These are phyloP conservation scores for Oehlia diaphana DNA, from an alignment of 192 early-diverging fungal species.

Conservation along the genomic window DNA sequence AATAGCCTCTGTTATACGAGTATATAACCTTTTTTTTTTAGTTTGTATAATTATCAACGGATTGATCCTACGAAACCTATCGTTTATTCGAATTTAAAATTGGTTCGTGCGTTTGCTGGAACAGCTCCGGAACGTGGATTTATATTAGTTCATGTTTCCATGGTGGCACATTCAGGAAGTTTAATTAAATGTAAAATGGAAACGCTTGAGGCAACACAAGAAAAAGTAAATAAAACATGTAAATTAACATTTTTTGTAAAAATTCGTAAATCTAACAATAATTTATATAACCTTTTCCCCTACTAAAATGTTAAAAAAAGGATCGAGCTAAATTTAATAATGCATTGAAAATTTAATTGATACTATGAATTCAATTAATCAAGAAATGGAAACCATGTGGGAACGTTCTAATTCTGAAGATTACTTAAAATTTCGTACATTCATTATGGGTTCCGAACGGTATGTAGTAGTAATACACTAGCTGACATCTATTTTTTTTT, in stretches of 20 bases:
- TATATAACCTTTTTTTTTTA: no score
- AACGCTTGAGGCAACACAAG: constrained; percentile 54
- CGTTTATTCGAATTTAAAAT: constrained; percentile 69
- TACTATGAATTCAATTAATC: constrained; percentile 70
- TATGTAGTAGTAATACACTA: neutral
- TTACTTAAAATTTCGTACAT: constrained; percentile 88
- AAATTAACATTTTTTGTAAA: no score
- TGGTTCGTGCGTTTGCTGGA: constrained; percentile 79
- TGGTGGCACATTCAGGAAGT: constrained; percentile 71
- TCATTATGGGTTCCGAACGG: constrained; percentile 85
- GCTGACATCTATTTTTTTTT: no score
- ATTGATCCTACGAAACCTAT: constrained; percentile 56
- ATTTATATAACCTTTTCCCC: neutral
- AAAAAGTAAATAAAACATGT: constrained; percentile 16
- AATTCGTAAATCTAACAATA: no score
- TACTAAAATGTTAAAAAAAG: neutral
- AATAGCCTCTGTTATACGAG: no score
- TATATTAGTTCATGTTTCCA: constrained; percentile 88
- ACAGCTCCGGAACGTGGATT: constrained; percentile 77
- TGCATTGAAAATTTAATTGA: constrained; percentile 56
- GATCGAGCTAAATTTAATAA: constrained; percentile 66
- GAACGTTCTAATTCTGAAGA: constrained; percentile 62
- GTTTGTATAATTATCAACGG: constrained; percentile 60
- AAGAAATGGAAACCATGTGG: constrained; percentile 82
- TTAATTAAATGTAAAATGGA: constrained; percentile 63